Evolutionary conservation across 2,329 filamentous ascomycete species (phyloP).

Genomic region (Trichoderma atroviride): DNA sequence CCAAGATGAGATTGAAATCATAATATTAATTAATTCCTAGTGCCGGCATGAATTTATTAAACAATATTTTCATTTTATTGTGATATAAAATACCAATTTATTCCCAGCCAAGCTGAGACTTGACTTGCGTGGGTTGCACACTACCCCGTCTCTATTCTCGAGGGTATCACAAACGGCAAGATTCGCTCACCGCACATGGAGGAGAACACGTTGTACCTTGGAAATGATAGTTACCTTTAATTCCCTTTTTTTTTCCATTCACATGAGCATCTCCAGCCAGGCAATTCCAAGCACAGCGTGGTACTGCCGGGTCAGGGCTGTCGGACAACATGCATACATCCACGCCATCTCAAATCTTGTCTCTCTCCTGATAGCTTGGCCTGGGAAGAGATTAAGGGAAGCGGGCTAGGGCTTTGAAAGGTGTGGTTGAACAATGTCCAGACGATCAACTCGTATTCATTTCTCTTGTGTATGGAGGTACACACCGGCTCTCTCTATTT

Average conservation of each 20-base stretch:
- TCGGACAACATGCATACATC: constrained; percentile 3
- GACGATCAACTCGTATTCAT: constrained; percentile 24
- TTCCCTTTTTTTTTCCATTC: neutral
- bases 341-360: neutral
- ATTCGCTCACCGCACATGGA: neutral
- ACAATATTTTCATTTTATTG: neutral
- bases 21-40: neutral
- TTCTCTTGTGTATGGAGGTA: constrained; percentile 7
- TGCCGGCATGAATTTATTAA: neutral
- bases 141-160: neutral
- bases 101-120: constrained; percentile 8
- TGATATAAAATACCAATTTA: neutral
- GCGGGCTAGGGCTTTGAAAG: neutral
- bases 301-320: constrained; percentile 7
- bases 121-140: neutral
- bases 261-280: neutral
- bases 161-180: constrained; percentile 13
- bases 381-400: neutral
- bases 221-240: neutral
- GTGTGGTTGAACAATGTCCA: constrained; percentile 21
- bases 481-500: neutral
- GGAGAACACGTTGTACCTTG: neutral
- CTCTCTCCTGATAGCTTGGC: neutral
- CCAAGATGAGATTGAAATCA: neutral
- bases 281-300: neutral